Evolutionary conservation across 768 basidiomycete genomes (phyloP), one percentile per base, ranked within the genome.

Genomic region (Macrocybe gigantea): DNA sequence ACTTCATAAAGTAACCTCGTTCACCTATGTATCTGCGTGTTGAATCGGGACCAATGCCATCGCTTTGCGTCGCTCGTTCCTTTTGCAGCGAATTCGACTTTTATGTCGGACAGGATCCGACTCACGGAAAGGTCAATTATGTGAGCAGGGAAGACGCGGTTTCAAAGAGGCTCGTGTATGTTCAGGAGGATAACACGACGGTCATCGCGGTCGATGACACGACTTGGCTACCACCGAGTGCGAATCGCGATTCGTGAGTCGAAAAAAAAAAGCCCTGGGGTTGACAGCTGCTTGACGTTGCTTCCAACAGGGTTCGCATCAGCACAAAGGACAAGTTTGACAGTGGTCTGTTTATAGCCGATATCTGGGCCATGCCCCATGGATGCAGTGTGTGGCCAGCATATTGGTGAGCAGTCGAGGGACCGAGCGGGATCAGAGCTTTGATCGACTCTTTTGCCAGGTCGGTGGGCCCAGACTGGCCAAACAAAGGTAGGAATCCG

Each of bases 281-380:
- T 45, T 33, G 47, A 32, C 12, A 29, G 33, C 38, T n/a, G 53
- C 35, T 11, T 30, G 22, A 22, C 22, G 29, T 1, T 8, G 11
- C 42, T 39, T 47, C 32, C n/a, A 48, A 34, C 55, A 86, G 85
- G 29, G 75, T 90, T 34, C 83, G 88, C 43, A 85, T 90, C 52
- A 74, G 69, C 46, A 73, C 82, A 31, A 76, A 78, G 57, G 81
- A 84, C 59, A 67, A 61, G 15, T 89, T 80, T 58, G 76, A 64
- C 41, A 62, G 70, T n/a, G 88, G 88, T 4, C 68, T 90, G 8
- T 87, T 90, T 67, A 80, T 90, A 53, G 74, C 87, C 12, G 88
- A 89, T 56, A 77, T 88, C 47, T 73, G 59, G 44, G 66, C 76
- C 1, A 85, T 87, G 83, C 87, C 87, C 7, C 72, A 78, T 45